Evolutionary conservation across 2,329 filamentous ascomycete species (phyloP), one percentile per base, ranked within the genome.

Genomic region (Ceratocystis cubensis): DNA sequence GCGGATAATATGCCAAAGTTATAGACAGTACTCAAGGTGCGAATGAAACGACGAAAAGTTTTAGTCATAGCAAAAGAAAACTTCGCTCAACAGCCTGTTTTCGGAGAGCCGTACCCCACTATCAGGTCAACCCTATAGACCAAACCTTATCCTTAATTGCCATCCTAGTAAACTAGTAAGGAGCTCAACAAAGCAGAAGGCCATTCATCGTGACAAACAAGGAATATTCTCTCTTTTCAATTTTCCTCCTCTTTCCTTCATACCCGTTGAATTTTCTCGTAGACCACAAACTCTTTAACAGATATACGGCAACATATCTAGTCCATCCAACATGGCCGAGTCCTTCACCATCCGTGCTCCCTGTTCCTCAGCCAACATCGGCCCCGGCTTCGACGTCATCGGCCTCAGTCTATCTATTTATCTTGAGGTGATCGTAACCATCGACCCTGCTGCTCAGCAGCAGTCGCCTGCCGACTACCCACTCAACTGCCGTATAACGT

Each of bases 361-460:
- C 70, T 95, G 90, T 79, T 97, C 93, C 69, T 96, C 92, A 69
- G 93, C 93, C 78, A 97, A 97, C 80, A 96, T 97, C 74, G 93
- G 91, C 71, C 93, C 93, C 62, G 93, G 93, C 68, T 99, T 97
- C 81, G 93, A 99, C 80, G 93, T 96, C 72, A 96, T 97, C 75
- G 91, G 94, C 71, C 87, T 99, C 69, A 93, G 93, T 7, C 82
- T 99, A 71, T 96, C 91, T 70, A 86, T 96, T 76, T 96, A 93
- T 79, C 88, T 99, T 70, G 92, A 96, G 79, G 81, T 97, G 66
- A 83, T 86, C 70, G 88, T 97, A 75, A 90, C 86, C 69, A 81
- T 95, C 73, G 84, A 88, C 75, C 80, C 84, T 68, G 76, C 79
- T 72, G 78, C 79, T 73, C 71, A 73, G 64, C 73, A 77, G 56